Conservation (phyloP, 139 green algal species). For the Trebouxia sp. region DNA sequence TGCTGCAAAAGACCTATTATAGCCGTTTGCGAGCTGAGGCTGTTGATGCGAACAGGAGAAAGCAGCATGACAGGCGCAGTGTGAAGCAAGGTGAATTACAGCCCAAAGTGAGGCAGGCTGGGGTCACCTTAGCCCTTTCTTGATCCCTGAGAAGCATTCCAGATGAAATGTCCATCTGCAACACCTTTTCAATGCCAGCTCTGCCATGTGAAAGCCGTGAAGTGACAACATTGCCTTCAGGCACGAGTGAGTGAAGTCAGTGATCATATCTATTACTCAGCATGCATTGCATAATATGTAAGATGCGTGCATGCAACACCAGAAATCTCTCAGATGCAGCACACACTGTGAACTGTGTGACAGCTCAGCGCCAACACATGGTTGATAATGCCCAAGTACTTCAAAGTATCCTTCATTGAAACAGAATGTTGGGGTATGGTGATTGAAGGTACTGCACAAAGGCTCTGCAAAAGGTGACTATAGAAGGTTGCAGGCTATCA, state of each 20-base stretch:
- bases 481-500: not conserved
- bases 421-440: no score
- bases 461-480: not conserved
- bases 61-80: not conserved
- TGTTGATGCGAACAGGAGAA: not conserved
- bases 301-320: no score
- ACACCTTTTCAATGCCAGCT: conserved; percentile 53
- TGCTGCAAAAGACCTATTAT: not conserved
- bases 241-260: not conserved
- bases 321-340: no score
- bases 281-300: no score
- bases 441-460: no score
- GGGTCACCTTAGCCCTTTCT: conserved; percentile 13
- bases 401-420: no score
- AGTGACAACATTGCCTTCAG: conserved; percentile 52
- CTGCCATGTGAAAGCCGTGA: conserved; percentile 42
- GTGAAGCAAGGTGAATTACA: not conserved
- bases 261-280: no score
- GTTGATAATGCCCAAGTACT: no score
- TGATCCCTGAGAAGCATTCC: conserved; percentile 57
- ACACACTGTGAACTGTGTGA: no score
- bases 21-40: not conserved
- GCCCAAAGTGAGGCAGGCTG: not conserved
- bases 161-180: conserved; percentile 57
- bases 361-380: not conserved